Evolutionary conservation across 768 basidiomycete species (phyloP).

Genomic region (Naganishia friedmannii): DNA sequence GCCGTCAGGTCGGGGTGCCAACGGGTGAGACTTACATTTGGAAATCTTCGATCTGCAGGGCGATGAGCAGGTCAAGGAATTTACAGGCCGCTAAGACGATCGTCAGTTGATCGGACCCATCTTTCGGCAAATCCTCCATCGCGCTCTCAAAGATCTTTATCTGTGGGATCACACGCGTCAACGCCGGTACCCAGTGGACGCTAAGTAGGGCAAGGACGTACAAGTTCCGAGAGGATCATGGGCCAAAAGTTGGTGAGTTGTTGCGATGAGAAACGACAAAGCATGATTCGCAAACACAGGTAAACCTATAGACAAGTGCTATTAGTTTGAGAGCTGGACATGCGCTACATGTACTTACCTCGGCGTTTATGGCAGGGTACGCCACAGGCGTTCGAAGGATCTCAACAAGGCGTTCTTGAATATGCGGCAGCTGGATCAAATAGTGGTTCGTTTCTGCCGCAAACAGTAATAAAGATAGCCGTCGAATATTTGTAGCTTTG

Average conservation of each 20-base stretch:
- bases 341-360: constrained; percentile 57
- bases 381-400: constrained; percentile 72
- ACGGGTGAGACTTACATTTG: constrained; percentile 88
- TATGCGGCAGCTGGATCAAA: constrained; percentile 78
- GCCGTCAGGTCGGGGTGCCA: too few relatives aligned
- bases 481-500: constrained; percentile 78
- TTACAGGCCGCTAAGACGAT: constrained; percentile 86
- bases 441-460: constrained; percentile 87
- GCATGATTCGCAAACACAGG: constrained; percentile 81
- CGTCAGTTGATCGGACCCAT: constrained; percentile 79
- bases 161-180: constrained; percentile 53
- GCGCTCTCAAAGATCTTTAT: constrained; percentile 85
- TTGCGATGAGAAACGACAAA: constrained; percentile 84
- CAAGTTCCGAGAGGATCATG: constrained; percentile 85
- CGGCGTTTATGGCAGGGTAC: constrained; percentile 81
- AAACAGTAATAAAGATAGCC: constrained; percentile 81
- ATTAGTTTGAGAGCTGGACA: neutral
- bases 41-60: constrained; percentile 93
- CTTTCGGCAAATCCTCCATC: constrained; percentile 66
- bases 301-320: constrained; percentile 57
- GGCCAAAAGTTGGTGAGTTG: constrained; percentile 97
- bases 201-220: constrained; percentile 49
- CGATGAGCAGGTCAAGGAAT: constrained; percentile 85
- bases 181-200: neutral
- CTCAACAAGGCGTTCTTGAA: constrained; percentile 97